Evolutionary conservation across 805 yeast species (phyloP).

Genomic region (Yarrowia hollandica): DNA sequence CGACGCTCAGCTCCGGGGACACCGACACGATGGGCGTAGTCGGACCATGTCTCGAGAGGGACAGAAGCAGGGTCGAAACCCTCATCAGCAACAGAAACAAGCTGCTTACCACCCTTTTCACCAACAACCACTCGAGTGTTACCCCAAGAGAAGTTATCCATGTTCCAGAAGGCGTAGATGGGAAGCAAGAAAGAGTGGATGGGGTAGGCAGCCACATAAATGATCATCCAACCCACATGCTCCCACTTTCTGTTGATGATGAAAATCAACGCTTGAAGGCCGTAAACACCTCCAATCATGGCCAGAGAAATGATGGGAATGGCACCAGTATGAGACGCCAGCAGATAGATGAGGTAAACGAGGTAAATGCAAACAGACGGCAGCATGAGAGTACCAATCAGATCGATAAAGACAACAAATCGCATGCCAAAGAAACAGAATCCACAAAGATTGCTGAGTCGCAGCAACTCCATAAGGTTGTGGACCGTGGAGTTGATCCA

Average conservation of each 20-base stretch:
- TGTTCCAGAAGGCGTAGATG: conserved; percentile 61
- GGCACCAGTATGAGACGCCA: conserved; percentile 54
- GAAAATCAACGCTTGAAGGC: conserved; percentile 60
- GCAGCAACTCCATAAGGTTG: conserved; percentile 57
- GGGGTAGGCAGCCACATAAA: conserved; percentile 59
- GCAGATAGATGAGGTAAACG: conserved; percentile 52
- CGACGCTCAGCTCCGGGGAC: conserved; percentile 44
- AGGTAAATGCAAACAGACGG: conserved; percentile 60
- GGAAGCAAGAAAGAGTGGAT: conserved; percentile 63
- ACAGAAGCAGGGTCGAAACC: conserved; percentile 43
- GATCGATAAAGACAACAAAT: conserved; percentile 56
- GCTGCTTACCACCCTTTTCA: conserved; percentile 53
- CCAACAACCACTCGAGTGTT: conserved; percentile 59
- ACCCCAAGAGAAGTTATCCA: conserved; percentile 68
- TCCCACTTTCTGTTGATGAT: conserved; percentile 49
- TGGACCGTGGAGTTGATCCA: conserved; percentile 70
- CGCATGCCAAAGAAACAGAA: conserved; percentile 63
- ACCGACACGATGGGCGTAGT: conserved; percentile 43
- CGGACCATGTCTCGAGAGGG: conserved; percentile 44
- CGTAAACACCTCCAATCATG: conserved; percentile 57
- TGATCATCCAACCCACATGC: conserved; percentile 56
- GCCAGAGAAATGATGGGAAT: conserved; percentile 54
- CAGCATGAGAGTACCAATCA: conserved; percentile 56
- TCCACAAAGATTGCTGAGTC: conserved; percentile 61
- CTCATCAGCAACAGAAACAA: conserved; percentile 41